These are phyloP conservation scores for Chamaecrista fasciculata DNA, from an alignment of 306 rosid species.

Conservation along the genomic window DNA sequence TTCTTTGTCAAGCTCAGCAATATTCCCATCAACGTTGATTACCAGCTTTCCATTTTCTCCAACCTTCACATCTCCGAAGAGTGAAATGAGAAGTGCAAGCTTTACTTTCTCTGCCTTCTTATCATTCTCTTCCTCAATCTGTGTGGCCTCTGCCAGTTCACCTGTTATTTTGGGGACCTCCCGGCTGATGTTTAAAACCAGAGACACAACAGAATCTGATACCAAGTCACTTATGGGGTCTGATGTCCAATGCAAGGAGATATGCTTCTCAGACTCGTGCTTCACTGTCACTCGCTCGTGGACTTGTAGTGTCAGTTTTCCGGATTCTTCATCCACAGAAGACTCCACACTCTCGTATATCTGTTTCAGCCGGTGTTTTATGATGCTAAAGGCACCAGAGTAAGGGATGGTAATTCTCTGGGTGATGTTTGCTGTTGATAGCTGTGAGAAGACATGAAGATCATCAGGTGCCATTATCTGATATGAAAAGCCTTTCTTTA, in stretches of 20 bases:
- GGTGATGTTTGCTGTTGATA: constrained; percentile 68
- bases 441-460: constrained; percentile 89
- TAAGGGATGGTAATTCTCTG: constrained; percentile 89
- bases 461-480: constrained; percentile 96
- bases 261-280: constrained; percentile 80
- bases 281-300: constrained; percentile 73
- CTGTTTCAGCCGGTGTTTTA: constrained; percentile 67
- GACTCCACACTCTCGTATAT: constrained; percentile 79
- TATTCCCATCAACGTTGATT: constrained; percentile 74
- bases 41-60: constrained; percentile 83
- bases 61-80: constrained; percentile 76
- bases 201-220: constrained; percentile 82
- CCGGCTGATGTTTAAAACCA: constrained; percentile 65
- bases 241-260: constrained; percentile 86
- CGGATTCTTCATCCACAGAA: constrained; percentile 77
- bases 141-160: constrained; percentile 61
- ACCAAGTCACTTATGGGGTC: constrained; percentile 93
- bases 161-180: constrained; percentile 66
- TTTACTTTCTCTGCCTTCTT: constrained; percentile 77
- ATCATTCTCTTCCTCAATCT: constrained; percentile 65
- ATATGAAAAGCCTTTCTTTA: constrained; percentile 86
- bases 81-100: constrained; percentile 72
- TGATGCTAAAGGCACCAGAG: constrained; percentile 59
- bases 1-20: constrained; percentile 72
- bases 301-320: constrained; percentile 59